A percentile compares a stretch with the other conserved stretches of the same genome.
These are phyloP conservation scores for Crataegus laevigata DNA, from an alignment of 306 rosid genomes.

Conservation along the genomic window DNA sequence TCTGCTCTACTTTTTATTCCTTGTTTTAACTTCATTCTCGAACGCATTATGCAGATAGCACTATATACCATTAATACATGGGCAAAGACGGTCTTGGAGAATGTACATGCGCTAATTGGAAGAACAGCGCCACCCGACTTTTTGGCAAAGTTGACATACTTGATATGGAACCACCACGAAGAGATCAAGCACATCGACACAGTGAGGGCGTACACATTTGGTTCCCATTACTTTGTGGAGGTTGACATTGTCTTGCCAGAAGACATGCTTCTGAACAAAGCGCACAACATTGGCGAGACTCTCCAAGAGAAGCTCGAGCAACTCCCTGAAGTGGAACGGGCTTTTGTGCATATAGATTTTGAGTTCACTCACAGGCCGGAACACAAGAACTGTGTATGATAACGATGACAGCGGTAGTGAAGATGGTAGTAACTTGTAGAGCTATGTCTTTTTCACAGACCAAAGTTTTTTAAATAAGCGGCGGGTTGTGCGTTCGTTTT, in stretches of 20 bases:
- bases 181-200: conserved; percentile 71
- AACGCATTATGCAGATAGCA: conserved; percentile 54
- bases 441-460: background rate
- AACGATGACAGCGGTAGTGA: background rate
- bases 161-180: conserved; percentile 80
- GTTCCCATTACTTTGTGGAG: conserved; percentile 71
- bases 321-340: conserved; percentile 74
- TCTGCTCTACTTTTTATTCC: background rate
- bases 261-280: conserved; percentile 50
- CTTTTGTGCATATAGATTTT: conserved; percentile 76
- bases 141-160: conserved; percentile 57
- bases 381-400: conserved; percentile 50
- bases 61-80: conserved; percentile 70
- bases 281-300: conserved; percentile 75
- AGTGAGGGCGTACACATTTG: conserved; percentile 78
- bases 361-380: conserved; percentile 77
- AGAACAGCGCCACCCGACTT: conserved; percentile 77
- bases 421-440: background rate
- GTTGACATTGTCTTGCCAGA: conserved; percentile 73
- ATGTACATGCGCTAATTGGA: conserved; percentile 61
- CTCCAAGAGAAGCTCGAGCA: conserved; percentile 75
- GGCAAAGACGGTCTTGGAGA: conserved; percentile 74
- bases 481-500: background rate
- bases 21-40: background rate
- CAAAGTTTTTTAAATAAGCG: background rate